Evolutionary conservation across 768 basidiomycete genomes (phyloP).

Genomic region (Pholiota molesta): DNA sequence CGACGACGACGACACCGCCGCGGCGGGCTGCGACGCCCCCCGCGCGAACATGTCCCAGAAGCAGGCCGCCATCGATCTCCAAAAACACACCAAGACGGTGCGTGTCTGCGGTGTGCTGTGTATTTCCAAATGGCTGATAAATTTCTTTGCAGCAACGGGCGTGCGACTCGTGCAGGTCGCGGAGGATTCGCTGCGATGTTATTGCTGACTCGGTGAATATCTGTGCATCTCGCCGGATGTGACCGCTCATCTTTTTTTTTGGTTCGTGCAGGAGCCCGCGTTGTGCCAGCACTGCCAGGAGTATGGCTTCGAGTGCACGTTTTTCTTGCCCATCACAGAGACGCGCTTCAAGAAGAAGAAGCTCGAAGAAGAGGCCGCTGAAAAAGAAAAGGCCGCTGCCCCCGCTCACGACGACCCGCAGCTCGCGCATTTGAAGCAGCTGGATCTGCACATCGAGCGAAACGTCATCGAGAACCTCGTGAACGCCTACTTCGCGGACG

Average conservation of each 20-base stretch:
- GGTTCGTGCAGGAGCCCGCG: conserved; percentile 65
- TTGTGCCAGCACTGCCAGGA: conserved; percentile 95
- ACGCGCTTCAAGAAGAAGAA: conserved; percentile 99
- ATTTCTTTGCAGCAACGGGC: conserved; percentile 61
- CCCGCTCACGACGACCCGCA: conserved; percentile 60
- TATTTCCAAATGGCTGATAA: conserved; percentile 11
- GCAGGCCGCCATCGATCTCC: conserved; percentile 51
- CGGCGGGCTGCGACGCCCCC: conserved; percentile 51
- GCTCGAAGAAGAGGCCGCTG: conserved; percentile 66
- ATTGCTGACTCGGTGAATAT: conserved; percentile 57
- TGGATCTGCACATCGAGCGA: conserved; percentile 75
- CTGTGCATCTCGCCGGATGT: background rate
- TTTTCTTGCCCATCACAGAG: conserved; percentile 97
- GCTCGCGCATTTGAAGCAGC: conserved; percentile 56
- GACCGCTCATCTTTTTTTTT: conserved; percentile 10
- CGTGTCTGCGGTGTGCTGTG: conserved; percentile 12
- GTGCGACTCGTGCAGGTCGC: conserved; percentile 87
- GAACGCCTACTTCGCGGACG: conserved; percentile 90
- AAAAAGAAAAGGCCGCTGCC: conserved; percentile 37
- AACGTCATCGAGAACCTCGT: conserved; percentile 80
- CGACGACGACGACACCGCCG: conserved; percentile 59
- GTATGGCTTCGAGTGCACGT: conserved; percentile 92
- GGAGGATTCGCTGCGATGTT: conserved; percentile 95
- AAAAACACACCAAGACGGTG: conserved; percentile 92
- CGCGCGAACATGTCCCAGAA: conserved; percentile 33